A percentile compares a stretch with the other conserved stretches of the same genome.
These are phyloP conservation scores for Poteriospumella lacustris DNA, from an alignment of 108 stramenopile genomes.

Conservation along the genomic window DNA sequence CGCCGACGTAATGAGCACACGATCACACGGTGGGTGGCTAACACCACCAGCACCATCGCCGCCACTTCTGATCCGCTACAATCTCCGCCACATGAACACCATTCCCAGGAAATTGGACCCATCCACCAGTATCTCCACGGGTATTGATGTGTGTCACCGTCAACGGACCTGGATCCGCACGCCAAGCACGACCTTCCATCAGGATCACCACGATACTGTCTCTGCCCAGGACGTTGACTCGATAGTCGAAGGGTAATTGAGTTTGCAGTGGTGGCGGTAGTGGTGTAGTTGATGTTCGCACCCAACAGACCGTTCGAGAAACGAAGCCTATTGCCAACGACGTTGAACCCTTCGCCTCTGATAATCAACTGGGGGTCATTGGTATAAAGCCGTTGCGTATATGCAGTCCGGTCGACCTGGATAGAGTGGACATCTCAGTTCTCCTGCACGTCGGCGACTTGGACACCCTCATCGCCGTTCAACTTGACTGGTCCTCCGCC, in stretches of 20 bases:
- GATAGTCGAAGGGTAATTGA: conserved; percentile 40
- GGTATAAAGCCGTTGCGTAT: not conserved
- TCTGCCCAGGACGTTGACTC: conserved; percentile 16
- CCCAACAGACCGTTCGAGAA: conserved; percentile 41
- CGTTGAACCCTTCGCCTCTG: conserved; percentile 37
- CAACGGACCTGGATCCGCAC: conserved; percentile 20
- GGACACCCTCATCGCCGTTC: too few relatives aligned
- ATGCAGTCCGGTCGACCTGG: too few relatives aligned
- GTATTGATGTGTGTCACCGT: conserved; percentile 19
- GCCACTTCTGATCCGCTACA: not conserved
- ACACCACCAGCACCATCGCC: too few relatives aligned
- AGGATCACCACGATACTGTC: conserved; percentile 28
- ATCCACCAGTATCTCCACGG: not conserved
- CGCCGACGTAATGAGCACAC: too few relatives aligned
- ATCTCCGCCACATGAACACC: not conserved
- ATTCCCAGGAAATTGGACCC: not conserved
- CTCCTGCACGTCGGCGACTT: too few relatives aligned
- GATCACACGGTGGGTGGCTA: too few relatives aligned
- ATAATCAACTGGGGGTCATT: not conserved
- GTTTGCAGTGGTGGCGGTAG: not conserved
- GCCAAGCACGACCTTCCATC: conserved; percentile 32
- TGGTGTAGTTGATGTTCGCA: conserved; percentile 45
- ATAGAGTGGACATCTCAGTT: too few relatives aligned
- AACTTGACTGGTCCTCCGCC: not conserved
- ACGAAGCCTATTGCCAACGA: conserved; percentile 21